Evolutionary conservation across 2,329 filamentous ascomycete genomes (phyloP).

Genomic region (Apiospora hydei): DNA sequence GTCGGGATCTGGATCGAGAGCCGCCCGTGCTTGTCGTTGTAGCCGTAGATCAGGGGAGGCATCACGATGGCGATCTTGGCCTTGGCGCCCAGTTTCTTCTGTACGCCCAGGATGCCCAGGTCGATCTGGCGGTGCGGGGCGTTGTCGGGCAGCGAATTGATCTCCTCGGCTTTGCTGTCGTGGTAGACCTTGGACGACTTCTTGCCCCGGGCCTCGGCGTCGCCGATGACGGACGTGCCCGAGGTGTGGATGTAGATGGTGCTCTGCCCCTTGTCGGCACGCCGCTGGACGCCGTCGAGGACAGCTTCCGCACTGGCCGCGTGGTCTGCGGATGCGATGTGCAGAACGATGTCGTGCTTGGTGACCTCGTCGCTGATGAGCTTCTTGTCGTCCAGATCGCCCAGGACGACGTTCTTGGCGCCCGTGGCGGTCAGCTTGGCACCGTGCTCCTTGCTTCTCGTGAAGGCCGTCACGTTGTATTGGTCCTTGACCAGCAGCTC

Average conservation of each 20-base stretch:
- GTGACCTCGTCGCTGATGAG: slow-evolving; percentile 47
- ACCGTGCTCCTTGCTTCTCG: slow-evolving; percentile 48
- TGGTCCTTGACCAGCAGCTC: slow-evolving; percentile 50
- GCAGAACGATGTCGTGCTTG: slow-evolving; percentile 52
- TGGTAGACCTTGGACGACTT: slow-evolving; percentile 50
- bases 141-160: slow-evolving; percentile 50
- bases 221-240: slow-evolving; percentile 50
- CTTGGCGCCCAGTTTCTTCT: slow-evolving; percentile 45
- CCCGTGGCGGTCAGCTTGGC: slow-evolving; percentile 46
- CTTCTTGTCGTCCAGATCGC: slow-evolving; percentile 49
- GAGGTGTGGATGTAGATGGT: slow-evolving; percentile 59
- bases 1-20: slow-evolving; percentile 56
- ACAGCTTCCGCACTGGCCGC: slow-evolving; percentile 53
- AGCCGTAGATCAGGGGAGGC: slow-evolving; percentile 56
- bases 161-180: slow-evolving; percentile 47
- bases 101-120: slow-evolving; percentile 48
- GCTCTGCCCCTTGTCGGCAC: slow-evolving; percentile 43
- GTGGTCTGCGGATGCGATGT: slow-evolving; percentile 58
- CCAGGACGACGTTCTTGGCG: slow-evolving; percentile 44
- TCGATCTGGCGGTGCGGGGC: slow-evolving; percentile 55
- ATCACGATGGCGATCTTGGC: slow-evolving; percentile 57
- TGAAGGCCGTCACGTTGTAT: slow-evolving; percentile 50
- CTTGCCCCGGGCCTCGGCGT: slow-evolving; percentile 43
- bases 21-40: slow-evolving; percentile 46
- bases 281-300: slow-evolving; percentile 49